Evolutionary conservation across 1,284 basidiomycete species (phyloP), one percentile per base, ranked within the genome.

Genomic region (Boletus semigastroideus): DNA sequence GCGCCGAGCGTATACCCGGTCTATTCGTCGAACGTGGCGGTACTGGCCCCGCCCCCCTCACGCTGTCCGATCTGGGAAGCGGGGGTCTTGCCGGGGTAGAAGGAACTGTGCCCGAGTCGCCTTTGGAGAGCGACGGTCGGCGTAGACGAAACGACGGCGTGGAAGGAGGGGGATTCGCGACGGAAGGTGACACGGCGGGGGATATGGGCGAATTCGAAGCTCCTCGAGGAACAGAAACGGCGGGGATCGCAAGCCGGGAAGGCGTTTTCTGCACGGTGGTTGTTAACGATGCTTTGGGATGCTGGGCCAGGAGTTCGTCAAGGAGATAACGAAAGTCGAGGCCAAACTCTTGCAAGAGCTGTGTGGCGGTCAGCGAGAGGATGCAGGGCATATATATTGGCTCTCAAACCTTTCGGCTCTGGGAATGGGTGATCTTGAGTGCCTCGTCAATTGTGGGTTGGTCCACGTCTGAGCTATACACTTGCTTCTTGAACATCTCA

Each of bases 311-410:
- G 4, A 93, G 76, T 22, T 82, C 79, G 44, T 90, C 83, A 22
- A 97, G 75, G 16, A 95, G 77, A 73, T 88, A 94, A 25, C 87
- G 87, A 66, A 97, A 97, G 72, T 97, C 94, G 27, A 97, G 83
- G 0, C 94, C 94, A 62, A 87, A 93, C 63, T 97, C 94, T 72
- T 93, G 87, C 13, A 95, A 75, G 2, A 94, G 79, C 90, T 94
- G 59, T n/a, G 25, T 3, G 36, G 31, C 14, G 17, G 8, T 46
- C n/a, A 38, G 40, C 16, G 36, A 31, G 30, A 31, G 14, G 44
- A 7, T 17, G 9, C 14, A 19, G 11, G 30, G 13, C 0, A 47
- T 14, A 34, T 9, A 19, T 10, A 12, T 9, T 11, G 41, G 30
- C 39, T 42, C 12, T 51, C 79, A 42, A 52, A 91, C 92, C 78